Evolutionary conservation across 495 filamentous ascomycete genomes (phyloP).

Genomic region (Penicillium goetzii): DNA sequence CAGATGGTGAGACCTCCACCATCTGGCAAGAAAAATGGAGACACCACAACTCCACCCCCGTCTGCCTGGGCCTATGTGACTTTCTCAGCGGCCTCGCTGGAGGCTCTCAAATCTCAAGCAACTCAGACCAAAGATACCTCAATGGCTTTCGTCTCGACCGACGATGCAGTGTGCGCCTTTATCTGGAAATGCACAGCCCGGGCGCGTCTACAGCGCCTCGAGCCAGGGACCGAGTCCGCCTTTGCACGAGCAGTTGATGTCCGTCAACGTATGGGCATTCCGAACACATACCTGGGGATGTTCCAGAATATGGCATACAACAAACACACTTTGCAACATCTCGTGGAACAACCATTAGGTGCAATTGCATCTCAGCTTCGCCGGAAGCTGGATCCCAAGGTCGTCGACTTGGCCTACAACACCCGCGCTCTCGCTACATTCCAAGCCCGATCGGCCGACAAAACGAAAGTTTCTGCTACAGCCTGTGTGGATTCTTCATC

Average conservation of each 20-base stretch:
- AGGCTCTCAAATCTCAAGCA: constrained; percentile 46
- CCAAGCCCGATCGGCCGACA: constrained; percentile 38
- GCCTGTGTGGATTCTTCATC: constrained; percentile 33
- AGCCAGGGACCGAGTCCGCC: constrained; percentile 29
- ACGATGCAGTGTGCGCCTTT: constrained; percentile 58
- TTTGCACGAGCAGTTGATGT: constrained; percentile 58
- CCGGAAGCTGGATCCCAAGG: constrained; percentile 42
- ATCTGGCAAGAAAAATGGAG: background rate
- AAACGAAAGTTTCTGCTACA: constrained; percentile 31
- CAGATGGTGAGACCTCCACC: constrained; percentile 35
- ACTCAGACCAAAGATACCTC: constrained; percentile 29
- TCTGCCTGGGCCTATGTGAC: constrained; percentile 15
- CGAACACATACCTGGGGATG: constrained; percentile 49
- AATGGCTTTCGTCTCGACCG: constrained; percentile 47
- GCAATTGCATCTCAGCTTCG: constrained; percentile 50
- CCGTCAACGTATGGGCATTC: constrained; percentile 48
- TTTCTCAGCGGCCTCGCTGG: constrained; percentile 29
- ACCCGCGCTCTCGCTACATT: constrained; percentile 50
- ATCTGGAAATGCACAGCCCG: constrained; percentile 56
- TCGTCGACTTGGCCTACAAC: constrained; percentile 34
- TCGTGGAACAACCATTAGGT: constrained; percentile 42
- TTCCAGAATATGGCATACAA: constrained; percentile 47
- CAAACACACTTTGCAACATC: constrained; percentile 32
- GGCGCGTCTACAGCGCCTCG: constrained; percentile 45
- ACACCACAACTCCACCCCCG: background rate